phyloP scores from a whole-genome alignment of 208 protist genomes.

The Trypanosoma vivax region DNA sequence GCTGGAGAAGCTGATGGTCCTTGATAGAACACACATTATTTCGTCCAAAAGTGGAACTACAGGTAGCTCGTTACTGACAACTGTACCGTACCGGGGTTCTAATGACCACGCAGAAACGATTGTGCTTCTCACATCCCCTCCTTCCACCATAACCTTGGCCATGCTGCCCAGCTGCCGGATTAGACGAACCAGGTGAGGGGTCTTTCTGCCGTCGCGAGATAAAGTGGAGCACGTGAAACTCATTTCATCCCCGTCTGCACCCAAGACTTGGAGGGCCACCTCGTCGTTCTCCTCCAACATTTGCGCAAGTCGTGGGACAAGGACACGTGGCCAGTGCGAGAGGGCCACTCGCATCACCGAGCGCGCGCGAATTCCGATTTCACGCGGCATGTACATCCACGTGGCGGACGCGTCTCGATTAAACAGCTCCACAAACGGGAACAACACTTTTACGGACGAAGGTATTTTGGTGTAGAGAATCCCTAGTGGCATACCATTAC shows the following conservation, averaged over 20 bases:
- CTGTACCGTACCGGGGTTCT: constrained; percentile 39
- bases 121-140: constrained; percentile 28
- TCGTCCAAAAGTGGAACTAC: constrained; percentile 14
- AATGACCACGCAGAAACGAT: constrained; percentile 31
- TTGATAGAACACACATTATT: constrained; percentile 9
- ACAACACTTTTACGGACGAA: constrained; percentile 42
- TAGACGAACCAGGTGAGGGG: constrained; percentile 30
- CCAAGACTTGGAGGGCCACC: constrained; percentile 51
- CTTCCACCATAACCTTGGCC: constrained; percentile 41
- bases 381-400: constrained; percentile 66
- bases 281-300: constrained; percentile 16
- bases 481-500: constrained; percentile 73
- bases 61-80: constrained; percentile 19
- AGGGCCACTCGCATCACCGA: constrained; percentile 69
- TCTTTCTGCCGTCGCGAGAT: constrained; percentile 24
- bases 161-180: constrained; percentile 39
- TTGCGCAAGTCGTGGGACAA: constrained; percentile 20
- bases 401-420: constrained; percentile 61
- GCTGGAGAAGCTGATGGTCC: constrained; percentile 11
- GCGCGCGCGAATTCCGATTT: constrained; percentile 51
- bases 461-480: constrained; percentile 55
- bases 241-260: constrained; percentile 74
- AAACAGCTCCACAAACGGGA: constrained; percentile 80
- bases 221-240: constrained; percentile 44
- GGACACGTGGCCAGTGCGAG: constrained; percentile 32